A percentile compares a stretch with the other conserved stretches of the same genome.
Evolutionary conservation across 305 asterid genomes (phyloP).

Genomic region (Fraxinus nigra): DNA sequence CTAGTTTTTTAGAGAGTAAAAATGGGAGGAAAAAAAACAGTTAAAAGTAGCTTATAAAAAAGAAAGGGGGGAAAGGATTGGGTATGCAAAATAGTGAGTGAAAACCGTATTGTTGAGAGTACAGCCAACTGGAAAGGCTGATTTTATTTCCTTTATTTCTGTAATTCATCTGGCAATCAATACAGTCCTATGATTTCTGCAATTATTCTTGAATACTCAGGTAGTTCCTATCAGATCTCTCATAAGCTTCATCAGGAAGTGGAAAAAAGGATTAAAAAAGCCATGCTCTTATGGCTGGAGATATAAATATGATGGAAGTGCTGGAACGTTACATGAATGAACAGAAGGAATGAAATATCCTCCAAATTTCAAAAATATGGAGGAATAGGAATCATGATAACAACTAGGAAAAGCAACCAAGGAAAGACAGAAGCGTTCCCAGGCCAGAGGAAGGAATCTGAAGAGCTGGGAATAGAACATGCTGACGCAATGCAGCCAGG

Average conservation of each 20-base stretch:
- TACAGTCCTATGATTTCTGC: too few relatives aligned
- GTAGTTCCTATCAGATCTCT: not conserved
- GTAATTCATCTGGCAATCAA: too few relatives aligned
- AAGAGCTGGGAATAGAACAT: not conserved
- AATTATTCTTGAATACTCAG: too few relatives aligned
- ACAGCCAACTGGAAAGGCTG: too few relatives aligned
- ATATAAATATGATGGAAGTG: not conserved
- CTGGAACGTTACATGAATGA: not conserved
- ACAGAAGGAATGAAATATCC: not conserved
- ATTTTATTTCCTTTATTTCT: too few relatives aligned
- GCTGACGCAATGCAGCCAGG: not conserved
- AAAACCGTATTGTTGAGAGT: too few relatives aligned
- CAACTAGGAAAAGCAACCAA: not conserved
- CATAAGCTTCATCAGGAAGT: not conserved
- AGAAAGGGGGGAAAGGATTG: too few relatives aligned
- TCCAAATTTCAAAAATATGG: constrained; percentile 6
- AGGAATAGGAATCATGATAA: not conserved
- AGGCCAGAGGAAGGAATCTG: not conserved
- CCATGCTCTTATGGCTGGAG: not conserved
- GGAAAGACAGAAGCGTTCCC: constrained; percentile 2
- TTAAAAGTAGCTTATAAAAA: too few relatives aligned
- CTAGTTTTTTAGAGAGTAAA: too few relatives aligned
- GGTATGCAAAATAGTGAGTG: too few relatives aligned
- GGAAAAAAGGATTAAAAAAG: not conserved
- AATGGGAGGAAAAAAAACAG: too few relatives aligned